Conservation (phyloP, 345 rosid genomes). For the Zanthoxylum bungeanum region DNA sequence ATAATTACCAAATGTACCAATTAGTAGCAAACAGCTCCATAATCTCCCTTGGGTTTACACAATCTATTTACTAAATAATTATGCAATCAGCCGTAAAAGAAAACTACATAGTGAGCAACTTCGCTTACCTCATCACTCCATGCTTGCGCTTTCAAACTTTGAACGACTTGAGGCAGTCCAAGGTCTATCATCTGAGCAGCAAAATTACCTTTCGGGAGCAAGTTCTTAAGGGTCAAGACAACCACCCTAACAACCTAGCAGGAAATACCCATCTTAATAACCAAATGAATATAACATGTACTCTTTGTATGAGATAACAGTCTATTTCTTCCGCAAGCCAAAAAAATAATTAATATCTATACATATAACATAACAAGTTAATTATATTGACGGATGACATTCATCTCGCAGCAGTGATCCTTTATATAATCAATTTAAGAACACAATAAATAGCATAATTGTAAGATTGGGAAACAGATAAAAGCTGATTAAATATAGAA, state of each 20-base stretch:
- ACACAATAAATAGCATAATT: neutral
- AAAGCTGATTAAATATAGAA: neutral
- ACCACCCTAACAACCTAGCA: constrained; percentile 92
- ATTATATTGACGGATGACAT: constrained; percentile 10
- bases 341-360: neutral
- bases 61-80: neutral
- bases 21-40: neutral
- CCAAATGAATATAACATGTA: constrained; percentile 14
- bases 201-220: constrained; percentile 79
- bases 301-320: neutral
- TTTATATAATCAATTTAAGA: neutral
- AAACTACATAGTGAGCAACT: neutral
- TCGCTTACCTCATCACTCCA: constrained; percentile 96
- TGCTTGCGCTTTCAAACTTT: constrained; percentile 87
- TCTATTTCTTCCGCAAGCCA: neutral
- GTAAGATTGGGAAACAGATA: neutral
- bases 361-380: neutral
- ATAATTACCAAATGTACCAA: neutral
- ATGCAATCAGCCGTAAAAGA: neutral
- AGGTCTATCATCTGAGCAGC: constrained; percentile 98
- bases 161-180: constrained; percentile 87
- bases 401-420: constrained; percentile 1
- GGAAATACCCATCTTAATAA: constrained; percentile 16
- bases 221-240: constrained; percentile 72
- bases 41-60: neutral